Base-by-base conservation (phyloP, 371 early-diverging fungal species). In the Syncephalastrum monosporum region DNA sequence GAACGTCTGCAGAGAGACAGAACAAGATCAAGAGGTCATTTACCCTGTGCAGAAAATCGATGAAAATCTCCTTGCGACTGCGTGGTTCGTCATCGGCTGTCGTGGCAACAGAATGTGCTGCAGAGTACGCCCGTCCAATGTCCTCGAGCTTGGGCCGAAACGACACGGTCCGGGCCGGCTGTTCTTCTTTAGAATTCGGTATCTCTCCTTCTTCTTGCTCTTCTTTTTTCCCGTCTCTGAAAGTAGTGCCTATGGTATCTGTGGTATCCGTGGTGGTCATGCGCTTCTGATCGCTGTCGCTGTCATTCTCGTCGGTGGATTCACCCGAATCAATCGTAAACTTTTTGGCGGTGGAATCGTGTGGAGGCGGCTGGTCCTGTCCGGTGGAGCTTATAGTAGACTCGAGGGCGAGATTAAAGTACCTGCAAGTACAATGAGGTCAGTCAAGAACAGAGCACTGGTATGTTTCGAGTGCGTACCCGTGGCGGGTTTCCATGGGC, bases 71-170 rank as follows among this genome's bases (percentile, higher is more conserved):
- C 44, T 55, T 61, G 33, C 45, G 48, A 5, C 55, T 48, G 21
- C 47, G 21, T 5, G 53, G 53, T 47, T 60, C 54, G 4, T 58
- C 58, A 14, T 58, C 58, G 13, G 45, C 3, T 41, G 53, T 60
- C 12, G 16, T 53, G 4, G 50, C 25, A 14, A 51, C 17, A 4
- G 54, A 53, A 6, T 42, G 52, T 0, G 60, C 54, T 38, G 48
- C 49, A 24, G 59, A 59, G 25, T 60, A 60, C 12, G 49, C 60
- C 7, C 60, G 48, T n/a, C 60, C 60, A 17, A 60, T 54, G 46
- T 60, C 41, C 49, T 60, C 60, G 7, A 60, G 54, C 38, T 60
- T 60, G 6, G 60, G 60, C 14, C 60, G 60, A 43, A 60, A 60
- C 10, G 59, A 51, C 13, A 59, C 60, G 1, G 42, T 54, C 21